Base-by-base conservation (phyloP, 1,284 basidiomycete species). In the Marasmius oreades region DNA sequence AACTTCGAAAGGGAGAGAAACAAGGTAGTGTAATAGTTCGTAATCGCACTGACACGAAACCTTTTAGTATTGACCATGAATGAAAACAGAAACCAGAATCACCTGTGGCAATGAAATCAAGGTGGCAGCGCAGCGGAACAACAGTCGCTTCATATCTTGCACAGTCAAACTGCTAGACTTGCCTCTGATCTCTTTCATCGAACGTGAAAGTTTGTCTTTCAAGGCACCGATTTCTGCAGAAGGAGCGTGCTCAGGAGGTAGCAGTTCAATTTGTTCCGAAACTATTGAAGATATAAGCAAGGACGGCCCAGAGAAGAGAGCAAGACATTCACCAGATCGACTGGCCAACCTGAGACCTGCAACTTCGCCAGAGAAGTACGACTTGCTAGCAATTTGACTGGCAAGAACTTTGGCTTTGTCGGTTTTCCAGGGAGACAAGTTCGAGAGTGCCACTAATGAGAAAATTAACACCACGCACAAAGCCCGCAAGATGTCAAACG, bases 71-170 rank as follows among this genome's bases (percentile, higher is more conserved):
- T 37, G 55, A 12, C 55, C 28, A 22, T 45, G 14, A 47, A 18
- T 47, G 5, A 50, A 33, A 23, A 23, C 37, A 22, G 20, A 6
- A 12, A 6, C 3, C 55, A 20, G 20, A 18, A 70, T 59, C 64
- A 93, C 93, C 75, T 84, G 77, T 16, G 83, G 76, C 37, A 87
- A 71, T 14, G 87, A 85, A 53, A 93, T 85, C 23, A 96, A 70
- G 7, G 85, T 85, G 0, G 92, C 90, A 1, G 92, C 93, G 57
- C 90, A 93, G 50, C 95, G 85, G 71, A 97, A 94, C 24, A 99
- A 76, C 2, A 98, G 73, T 8, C 93, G 81, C 58, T 92, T 88
- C 42, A 98, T 76, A 55, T 97, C 93, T 46, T 89, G 82, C 1
- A 93, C 80, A 12, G 85, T 89, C 56, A 93, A 72, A 8, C 80